Evolutionary conservation across 805 yeast genomes (phyloP).

Genomic region (Middelhovenomyces tepae): DNA sequence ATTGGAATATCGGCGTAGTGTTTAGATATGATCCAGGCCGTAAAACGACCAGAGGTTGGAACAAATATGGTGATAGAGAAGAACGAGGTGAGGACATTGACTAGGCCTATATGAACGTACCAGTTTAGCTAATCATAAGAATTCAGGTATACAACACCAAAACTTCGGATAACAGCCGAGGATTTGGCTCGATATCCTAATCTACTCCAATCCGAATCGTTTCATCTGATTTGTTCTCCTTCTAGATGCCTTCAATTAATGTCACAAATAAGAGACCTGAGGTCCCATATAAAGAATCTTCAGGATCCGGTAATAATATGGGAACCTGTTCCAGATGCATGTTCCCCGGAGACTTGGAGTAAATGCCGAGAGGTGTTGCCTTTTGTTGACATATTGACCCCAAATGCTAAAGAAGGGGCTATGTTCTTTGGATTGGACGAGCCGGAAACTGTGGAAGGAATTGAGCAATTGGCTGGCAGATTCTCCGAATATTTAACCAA

Average conservation of each 20-base stretch:
- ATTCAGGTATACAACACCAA: slow-evolving; percentile 56
- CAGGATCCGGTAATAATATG: slow-evolving; percentile 51
- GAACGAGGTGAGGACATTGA: no score
- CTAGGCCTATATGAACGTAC: no score
- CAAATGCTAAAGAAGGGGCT: slow-evolving; percentile 81
- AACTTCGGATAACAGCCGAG: slow-evolving; percentile 45
- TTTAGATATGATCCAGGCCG: slow-evolving; percentile 45
- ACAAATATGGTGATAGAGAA: slow-evolving; percentile 58
- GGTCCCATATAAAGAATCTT: no score
- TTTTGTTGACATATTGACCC: slow-evolving; percentile 56
- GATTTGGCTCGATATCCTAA: slow-evolving; percentile 40
- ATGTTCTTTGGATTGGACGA: slow-evolving; percentile 41
- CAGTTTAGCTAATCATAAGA: no score
- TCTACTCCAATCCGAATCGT: slow-evolving; percentile 35
- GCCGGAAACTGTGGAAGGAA: slow-evolving; percentile 33
- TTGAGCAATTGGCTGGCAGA: slow-evolving; percentile 36
- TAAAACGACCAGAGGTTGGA: slow-evolving; percentile 74
- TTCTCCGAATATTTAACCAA: slow-evolving; percentile 36
- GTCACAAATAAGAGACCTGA: no score
- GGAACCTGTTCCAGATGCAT: slow-evolving; percentile 83
- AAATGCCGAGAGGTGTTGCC: slow-evolving; percentile 32
- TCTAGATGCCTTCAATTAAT: slow-evolving; percentile 46
- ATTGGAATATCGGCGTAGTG: slow-evolving; percentile 56
- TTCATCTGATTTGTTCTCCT: slow-evolving; percentile 72
- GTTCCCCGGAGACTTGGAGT: slow-evolving; percentile 43